Conservation (phyloP, 2,329 filamentous ascomycete species). For the Zarea fungicola region DNA sequence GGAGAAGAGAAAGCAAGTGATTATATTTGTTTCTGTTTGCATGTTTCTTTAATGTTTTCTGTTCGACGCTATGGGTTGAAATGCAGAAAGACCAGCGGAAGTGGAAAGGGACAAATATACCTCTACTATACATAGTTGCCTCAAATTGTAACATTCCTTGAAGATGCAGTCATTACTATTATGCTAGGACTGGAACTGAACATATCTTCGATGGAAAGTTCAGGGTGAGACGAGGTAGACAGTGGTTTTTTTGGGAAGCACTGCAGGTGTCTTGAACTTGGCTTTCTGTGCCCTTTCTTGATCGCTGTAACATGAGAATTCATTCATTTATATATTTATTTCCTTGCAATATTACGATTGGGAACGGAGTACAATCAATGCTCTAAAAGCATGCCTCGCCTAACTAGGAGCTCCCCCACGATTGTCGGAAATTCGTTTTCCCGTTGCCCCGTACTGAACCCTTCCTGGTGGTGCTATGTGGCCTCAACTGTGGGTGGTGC, state of each 20-base stretch:
- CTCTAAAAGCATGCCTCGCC: no score
- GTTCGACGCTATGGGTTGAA: slow-evolving; percentile 12
- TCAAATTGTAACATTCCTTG: slow-evolving; percentile 28
- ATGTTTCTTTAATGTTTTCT: not conserved
- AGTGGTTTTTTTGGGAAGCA: no score
- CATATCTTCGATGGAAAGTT: no score
- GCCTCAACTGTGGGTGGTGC: no score
- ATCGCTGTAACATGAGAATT: no score
- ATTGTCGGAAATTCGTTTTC: slow-evolving; percentile 29
- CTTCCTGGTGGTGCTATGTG: slow-evolving; percentile 36
- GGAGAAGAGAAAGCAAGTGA: slow-evolving; percentile 11
- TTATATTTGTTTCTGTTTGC: not conserved
- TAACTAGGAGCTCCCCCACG: not conserved
- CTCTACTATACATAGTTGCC: slow-evolving; percentile 27
- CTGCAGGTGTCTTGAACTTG: not conserved
- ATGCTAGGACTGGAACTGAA: no score
- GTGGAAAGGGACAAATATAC: slow-evolving; percentile 17
- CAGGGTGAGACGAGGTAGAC: no score
- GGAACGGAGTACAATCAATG: no score
- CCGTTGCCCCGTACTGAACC: slow-evolving; percentile 19
- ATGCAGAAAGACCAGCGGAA: slow-evolving; percentile 24
- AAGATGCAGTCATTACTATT: slow-evolving; percentile 3
- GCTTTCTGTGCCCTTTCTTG: not conserved
- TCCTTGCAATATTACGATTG: no score
- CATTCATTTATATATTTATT: no score